These are phyloP conservation scores for Penicillium sp. DNA, from an alignment of 2,329 filamentous ascomycete genomes.

Conservation along the genomic window DNA sequence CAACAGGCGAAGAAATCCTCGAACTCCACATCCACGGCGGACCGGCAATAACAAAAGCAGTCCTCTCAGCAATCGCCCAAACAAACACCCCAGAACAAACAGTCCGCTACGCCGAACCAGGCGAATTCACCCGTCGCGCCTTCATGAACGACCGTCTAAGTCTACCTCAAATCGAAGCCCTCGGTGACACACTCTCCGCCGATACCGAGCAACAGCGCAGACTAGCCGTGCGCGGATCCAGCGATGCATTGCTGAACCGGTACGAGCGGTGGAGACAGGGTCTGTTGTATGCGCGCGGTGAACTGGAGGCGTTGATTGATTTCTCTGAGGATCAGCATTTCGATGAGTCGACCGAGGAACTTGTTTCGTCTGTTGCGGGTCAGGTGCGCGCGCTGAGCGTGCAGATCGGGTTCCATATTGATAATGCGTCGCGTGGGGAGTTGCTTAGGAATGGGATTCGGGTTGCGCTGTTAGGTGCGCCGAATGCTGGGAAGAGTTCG, in stretches of 20 bases:
- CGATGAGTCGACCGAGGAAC: conserved; percentile 74
- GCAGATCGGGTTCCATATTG: conserved; percentile 67
- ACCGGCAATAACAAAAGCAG: conserved; percentile 80
- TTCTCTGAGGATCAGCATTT: conserved; percentile 98
- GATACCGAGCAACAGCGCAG: conserved; percentile 91
- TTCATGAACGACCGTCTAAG: conserved; percentile 85
- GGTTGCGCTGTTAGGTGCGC: conserved; percentile 82
- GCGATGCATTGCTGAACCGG: conserved; percentile 65
- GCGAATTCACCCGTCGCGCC: conserved; percentile 90
- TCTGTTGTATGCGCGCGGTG: conserved; percentile 77
- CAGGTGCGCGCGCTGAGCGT: conserved; percentile 63
- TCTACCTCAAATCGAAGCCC: conserved; percentile 74
- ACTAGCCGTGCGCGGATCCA: conserved; percentile 76
- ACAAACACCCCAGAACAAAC: conserved; percentile 25
- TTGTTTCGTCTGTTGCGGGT: conserved; percentile 67
- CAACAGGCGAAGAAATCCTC: conserved; percentile 88
- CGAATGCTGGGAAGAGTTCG: conserved; percentile 94
- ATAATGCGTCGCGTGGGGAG: conserved; percentile 78
- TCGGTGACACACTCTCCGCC: conserved; percentile 61
- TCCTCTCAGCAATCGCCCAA: conserved; percentile 71
- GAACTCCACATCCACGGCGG: conserved; percentile 96
- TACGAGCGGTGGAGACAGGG: conserved; percentile 82
- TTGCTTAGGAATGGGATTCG: conserved; percentile 80
- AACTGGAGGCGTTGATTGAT: conserved; percentile 93
- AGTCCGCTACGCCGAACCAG: conserved; percentile 87